Percentiles rank a stretch among this genome's conserved stretches.
Conservation (phyloP, 2,329 filamentous ascomycete genomes). For the Lojkania enalia region DNA sequence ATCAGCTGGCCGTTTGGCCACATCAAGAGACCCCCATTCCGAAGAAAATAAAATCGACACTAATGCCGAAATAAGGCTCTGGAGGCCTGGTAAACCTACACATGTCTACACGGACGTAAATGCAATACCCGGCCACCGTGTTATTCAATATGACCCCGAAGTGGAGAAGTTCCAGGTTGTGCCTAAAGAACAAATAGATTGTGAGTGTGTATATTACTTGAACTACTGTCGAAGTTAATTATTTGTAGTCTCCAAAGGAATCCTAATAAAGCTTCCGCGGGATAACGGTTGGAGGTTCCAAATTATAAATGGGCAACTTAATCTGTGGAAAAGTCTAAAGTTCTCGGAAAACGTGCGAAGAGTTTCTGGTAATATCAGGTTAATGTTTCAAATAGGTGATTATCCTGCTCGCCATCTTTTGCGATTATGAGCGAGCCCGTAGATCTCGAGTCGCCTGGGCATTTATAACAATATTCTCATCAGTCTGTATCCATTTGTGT, state of each 20-base stretch:
- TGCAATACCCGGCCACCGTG: not conserved
- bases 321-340: not conserved
- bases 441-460: too few relatives aligned
- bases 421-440: too few relatives aligned
- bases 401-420: not conserved
- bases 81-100: too few relatives aligned
- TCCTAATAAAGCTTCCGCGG: not conserved
- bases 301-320: not conserved
- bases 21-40: too few relatives aligned
- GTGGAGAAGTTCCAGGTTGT: not conserved
- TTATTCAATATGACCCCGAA: not conserved
- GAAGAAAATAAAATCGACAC: too few relatives aligned
- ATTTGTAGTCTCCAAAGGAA: not conserved
- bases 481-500: too few relatives aligned
- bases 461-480: too few relatives aligned
- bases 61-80: too few relatives aligned
- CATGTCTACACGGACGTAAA: not conserved
- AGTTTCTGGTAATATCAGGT: not conserved
- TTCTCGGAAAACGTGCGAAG: not conserved
- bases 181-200: not conserved
- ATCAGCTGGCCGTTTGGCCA: too few relatives aligned
- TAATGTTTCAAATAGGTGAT: not conserved
- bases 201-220: not conserved
- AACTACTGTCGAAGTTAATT: not conserved
- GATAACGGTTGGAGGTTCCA: not conserved